Conservation (phyloP, 2,329 filamentous ascomycete genomes). For the Aspergillus spinulosporus region DNA sequence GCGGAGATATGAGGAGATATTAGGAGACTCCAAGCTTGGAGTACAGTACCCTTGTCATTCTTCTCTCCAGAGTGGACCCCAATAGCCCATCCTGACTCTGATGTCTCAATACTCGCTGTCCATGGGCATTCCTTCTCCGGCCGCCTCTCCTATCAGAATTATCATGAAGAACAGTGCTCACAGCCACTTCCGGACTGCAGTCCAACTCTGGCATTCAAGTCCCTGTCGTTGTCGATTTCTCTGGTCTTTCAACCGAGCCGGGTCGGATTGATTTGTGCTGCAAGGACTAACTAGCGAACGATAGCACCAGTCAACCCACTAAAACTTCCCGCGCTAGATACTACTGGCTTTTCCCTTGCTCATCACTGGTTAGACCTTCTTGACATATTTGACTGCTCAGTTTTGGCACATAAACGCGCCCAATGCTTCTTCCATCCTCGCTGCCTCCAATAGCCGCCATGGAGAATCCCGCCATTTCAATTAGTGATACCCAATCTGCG, state of each 20-base stretch:
- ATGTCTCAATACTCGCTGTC: too few relatives aligned
- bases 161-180: not conserved
- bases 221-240: not conserved
- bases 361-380: not conserved
- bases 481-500: not conserved
- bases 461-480: slow-evolving; percentile 2
- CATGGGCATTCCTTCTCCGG: too few relatives aligned
- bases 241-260: not conserved
- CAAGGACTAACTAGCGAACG: not conserved
- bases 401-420: not conserved
- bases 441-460: not conserved
- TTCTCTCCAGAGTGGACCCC: slow-evolving; percentile 1
- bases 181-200: not conserved
- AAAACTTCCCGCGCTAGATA: not conserved
- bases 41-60: not conserved
- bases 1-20: not conserved
- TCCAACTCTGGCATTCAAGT: not conserved
- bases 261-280: not conserved
- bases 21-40: not conserved
- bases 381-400: not conserved
- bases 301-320: not conserved
- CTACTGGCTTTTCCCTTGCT: not conserved
- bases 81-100: not conserved
- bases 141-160: not conserved
- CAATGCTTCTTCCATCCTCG: not conserved